These are phyloP conservation scores for Stropharia rugosoannulata DNA, from an alignment of 768 basidiomycete genomes.

Conservation along the genomic window DNA sequence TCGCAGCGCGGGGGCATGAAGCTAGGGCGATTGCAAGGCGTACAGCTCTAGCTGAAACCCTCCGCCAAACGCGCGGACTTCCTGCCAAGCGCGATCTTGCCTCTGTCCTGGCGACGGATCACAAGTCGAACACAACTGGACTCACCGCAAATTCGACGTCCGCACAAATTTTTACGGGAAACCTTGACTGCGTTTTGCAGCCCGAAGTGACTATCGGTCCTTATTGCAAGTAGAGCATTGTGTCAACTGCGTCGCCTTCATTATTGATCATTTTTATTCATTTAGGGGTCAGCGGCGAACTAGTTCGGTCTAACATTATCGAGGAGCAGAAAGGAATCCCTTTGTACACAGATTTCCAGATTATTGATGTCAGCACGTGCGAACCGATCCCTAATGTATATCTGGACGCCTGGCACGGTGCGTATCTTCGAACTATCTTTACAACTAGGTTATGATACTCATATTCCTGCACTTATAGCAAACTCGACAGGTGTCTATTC, in stretches of 20 bases:
- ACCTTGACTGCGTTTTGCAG: slow-evolving; percentile 9
- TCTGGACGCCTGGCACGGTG: too few species aligned
- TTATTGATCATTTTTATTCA: too few species aligned
- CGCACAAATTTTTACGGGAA: slow-evolving; percentile 8
- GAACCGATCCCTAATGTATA: slow-evolving; percentile 1
- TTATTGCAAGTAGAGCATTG: slow-evolving; percentile 3
- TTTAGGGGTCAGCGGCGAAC: slow-evolving; percentile 6
- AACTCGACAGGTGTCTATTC: too few species aligned
- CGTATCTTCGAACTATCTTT: too few species aligned
- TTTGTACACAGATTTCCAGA: slow-evolving; percentile 8
- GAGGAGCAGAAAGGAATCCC: slow-evolving; percentile 7
- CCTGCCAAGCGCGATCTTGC: slow-evolving; percentile 9
- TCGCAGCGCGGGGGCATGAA: slow-evolving; percentile 2
- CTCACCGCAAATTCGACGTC: background rate
- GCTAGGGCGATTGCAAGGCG: slow-evolving; percentile 5
- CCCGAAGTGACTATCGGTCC: slow-evolving; percentile 11
- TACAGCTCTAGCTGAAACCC: slow-evolving; percentile 7
- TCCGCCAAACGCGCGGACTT: slow-evolving; percentile 5
- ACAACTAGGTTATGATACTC: too few species aligned
- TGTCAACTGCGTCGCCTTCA: too few species aligned
- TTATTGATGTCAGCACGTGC: slow-evolving; percentile 10
- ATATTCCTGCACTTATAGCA: too few species aligned
- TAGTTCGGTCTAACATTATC: slow-evolving; percentile 7
- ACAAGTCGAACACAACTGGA: slow-evolving; percentile 11
- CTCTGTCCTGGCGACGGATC: slow-evolving; percentile 4